These are phyloP conservation scores for Rehmannia glutinosa DNA, from an alignment of 257 asterid species.

Conservation along the genomic window DNA sequence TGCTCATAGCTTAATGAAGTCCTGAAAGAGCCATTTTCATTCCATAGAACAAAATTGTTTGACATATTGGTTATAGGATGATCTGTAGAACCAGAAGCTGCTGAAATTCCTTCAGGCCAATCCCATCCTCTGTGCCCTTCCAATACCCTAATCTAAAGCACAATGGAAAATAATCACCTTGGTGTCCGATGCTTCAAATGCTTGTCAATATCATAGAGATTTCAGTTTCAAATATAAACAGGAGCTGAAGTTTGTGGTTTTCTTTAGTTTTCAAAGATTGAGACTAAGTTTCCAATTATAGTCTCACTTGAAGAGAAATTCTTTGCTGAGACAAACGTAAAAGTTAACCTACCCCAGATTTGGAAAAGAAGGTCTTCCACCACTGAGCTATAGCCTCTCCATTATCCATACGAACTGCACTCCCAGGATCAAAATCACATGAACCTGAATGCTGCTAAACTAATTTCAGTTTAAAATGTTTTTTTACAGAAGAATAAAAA, in stretches of 20 bases:
- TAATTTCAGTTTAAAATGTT: constrained; percentile 10
- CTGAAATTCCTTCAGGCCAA: constrained; percentile 56
- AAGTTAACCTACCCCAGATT: constrained; percentile 39
- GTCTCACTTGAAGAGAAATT: too few species aligned
- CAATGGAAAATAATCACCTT: constrained; percentile 24
- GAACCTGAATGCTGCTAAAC: constrained; percentile 64
- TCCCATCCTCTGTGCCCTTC: constrained; percentile 61
- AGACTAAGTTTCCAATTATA: too few species aligned
- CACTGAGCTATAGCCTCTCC: constrained; percentile 60
- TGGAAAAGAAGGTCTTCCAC: constrained; percentile 40
- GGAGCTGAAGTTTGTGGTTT: background rate
- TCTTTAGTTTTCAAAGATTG: too few species aligned
- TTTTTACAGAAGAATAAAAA: background rate
- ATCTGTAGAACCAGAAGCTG: constrained; percentile 20
- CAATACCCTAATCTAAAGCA: constrained; percentile 46
- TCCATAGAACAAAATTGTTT: constrained; percentile 19
- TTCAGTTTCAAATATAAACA: constrained; percentile 8
- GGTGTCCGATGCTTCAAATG: constrained; percentile 28
- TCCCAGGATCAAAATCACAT: constrained; percentile 47
- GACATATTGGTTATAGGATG: constrained; percentile 22
- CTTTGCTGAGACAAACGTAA: too few species aligned
- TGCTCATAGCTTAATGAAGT: constrained; percentile 30
- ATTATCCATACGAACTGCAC: constrained; percentile 42
- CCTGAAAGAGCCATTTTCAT: constrained; percentile 25
- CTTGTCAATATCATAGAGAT: constrained; percentile 17